Base-by-base conservation (phyloP, 345 rosid genomes). In the Eucalyptus marginata region DNA sequence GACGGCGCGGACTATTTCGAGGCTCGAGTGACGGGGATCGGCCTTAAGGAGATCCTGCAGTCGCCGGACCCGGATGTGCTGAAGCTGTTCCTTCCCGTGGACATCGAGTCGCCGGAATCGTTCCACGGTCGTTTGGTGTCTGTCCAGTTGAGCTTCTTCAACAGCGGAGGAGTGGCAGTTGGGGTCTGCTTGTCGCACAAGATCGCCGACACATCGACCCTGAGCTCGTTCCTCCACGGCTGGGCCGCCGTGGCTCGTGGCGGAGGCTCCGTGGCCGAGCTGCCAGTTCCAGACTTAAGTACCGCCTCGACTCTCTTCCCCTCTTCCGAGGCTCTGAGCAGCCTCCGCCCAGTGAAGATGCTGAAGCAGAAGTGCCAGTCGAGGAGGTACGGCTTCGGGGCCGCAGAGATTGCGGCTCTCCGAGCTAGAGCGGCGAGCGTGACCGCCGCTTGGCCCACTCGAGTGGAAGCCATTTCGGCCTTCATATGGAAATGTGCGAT, bases 121-220 rank as follows among this genome's bases (percentile, higher is more conserved):
- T 89, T 86, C 56, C 56, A 90, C 54, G 91, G 92, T 87, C 89
- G 88, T 86, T 88, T 91, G 68, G 43, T 93, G 54, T 88, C 91
- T 8, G 91, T 93, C 59, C 94, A 93, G 22, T 91, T 87, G 54
- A 93, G 43, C n/a, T 90, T 87, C 89, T 93, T 94, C 88, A 83
- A 50, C 16, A 85, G 90, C 71, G 91, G 91, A 13, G 91, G 91
- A 29, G 18, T 90, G 58, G 90, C 88, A 11, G 43, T 91, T 29
- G 90, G 85, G 14, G 13, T 86, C 16, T 90, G 88, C 62, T n/a
- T 90, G 56, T 89, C 89, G 3, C 91, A 91, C 71, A 88, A 89
- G 86, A 25, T 92, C 15, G 88, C 86, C 5, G 93, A 92, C 64
- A 87, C 89, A 31, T 31, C 88, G 68, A 90, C 90, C 11, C 54